Base-by-base conservation (phyloP, 208 protist species). In the Sergeia podlipaevii region DNA sequence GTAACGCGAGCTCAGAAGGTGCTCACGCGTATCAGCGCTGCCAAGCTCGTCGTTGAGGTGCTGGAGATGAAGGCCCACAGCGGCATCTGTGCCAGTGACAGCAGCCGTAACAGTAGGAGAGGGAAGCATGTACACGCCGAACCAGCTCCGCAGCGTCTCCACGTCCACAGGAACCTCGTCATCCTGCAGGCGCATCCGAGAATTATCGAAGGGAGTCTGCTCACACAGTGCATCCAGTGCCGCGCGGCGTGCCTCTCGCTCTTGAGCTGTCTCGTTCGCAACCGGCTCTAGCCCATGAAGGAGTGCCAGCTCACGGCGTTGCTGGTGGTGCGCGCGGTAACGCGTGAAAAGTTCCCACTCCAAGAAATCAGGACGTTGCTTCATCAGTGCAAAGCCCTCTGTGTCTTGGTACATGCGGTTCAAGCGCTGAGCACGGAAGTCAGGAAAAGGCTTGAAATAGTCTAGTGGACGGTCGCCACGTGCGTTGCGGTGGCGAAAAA, bases 341-440 rank as follows among this genome's bases (percentile, higher is more conserved):
- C 89, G 81, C 18, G 74, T 82, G 56, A 96, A 96, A 28, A 96
- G 77, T 65, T 93, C 89, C 85, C 85, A 96, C 71, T 96, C 85
- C 15, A 91, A 67, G 53, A 81, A 77, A 33, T 92, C 84, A 0
- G 85, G 89, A 1, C 85, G 70, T 60, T 89, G 81, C 60, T 79
- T 79, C 67, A 93, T 84, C 1, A 96, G 70, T 1, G 89, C 79
- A 62, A 96, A 93, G 44, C 89, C 89, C 37, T 91, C 80, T 26
- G 83, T 74, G 66, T 96, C 89, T n/a, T 72, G 65, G 60, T 93
- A 89, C 76, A 86, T 77, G 33, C 76, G 74, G 28, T 85, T 69
- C 21, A 96, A 67, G 17, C 82, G 82, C 45, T 86, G 57, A 10
- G 77, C 73, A 33, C 85, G 79, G 64, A 89, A 89, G 61, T 81